Base-by-base conservation (phyloP, 1,139 yeast genomes). In the Pichia terricola region DNA sequence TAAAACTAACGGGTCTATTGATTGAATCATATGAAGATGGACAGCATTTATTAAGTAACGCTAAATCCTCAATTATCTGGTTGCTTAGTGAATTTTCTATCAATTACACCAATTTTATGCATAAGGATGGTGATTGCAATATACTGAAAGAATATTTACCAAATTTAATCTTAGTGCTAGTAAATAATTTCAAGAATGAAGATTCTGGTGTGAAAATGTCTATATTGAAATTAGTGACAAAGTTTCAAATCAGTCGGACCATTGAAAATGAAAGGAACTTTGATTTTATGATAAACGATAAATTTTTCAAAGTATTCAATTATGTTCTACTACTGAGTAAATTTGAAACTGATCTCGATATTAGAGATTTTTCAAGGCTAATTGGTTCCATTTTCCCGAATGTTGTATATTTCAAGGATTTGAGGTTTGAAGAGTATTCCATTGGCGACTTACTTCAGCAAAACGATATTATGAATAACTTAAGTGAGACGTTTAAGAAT, bases 11-110 rank as follows among this genome's bases (percentile, higher is more conserved):
- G 1, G 58, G 62, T 38, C 50, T 55, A 41, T 40, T 61, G 30
- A 37, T 55, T 9, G 45, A 53, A 26, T 35, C 44, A 3, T 32
- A 30, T n/a, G 36, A 26, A 6, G 35, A 26, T 25, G 42, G 44
- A 7, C 26, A 16, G 9, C 35, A 26, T 3, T 44, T 54, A 16
- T 47, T 57, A 9, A 39, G 56, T 49, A 45, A 54, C 22, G 95
- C 97, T 0, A 77, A 80, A 51, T 88, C 95, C 1, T 83, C 94
- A 45, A 79, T 88, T 26, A 72, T 91, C 22, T 94, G 97, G 97
- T 72, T 89, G 10, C 75, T 91, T 39, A 96, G 97, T 2, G 97
- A 91, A 57, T 81, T 84, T 56, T 64, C 74, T 0, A 67, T 63
- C 38, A 42, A 44, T 35, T 40, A 40, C 6, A 46, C 47, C 38